These are phyloP conservation scores for Elongisporangium prolatum DNA, from an alignment of 352 stramenopile species.

Conservation along the genomic window DNA sequence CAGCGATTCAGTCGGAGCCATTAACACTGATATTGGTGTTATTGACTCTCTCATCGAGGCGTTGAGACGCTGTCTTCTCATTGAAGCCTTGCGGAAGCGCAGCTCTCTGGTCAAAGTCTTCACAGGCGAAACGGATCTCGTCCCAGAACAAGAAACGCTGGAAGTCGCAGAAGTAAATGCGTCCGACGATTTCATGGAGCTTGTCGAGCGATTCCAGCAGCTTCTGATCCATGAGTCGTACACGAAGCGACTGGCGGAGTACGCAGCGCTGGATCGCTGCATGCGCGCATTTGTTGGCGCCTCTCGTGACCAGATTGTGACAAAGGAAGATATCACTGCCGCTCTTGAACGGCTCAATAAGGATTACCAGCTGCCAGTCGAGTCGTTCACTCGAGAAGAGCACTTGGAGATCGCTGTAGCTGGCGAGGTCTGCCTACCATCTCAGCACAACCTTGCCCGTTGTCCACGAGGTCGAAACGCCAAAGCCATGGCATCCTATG, in stretches of 20 bases:
- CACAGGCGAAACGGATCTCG: conserved; percentile 25
- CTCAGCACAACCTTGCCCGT: conserved; percentile 22
- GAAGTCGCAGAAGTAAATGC: conserved; percentile 41
- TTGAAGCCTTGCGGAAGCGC: conserved; percentile 46
- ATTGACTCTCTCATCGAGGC: conserved; percentile 42
- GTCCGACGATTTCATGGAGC: conserved; percentile 37
- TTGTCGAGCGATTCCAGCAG: conserved; percentile 47
- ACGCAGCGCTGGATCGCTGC: conserved; percentile 40
- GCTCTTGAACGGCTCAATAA: conserved; percentile 17
- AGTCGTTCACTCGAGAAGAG: conserved; percentile 43
- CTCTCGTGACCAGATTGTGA: conserved; percentile 30
- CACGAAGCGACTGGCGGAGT: conserved; percentile 33
- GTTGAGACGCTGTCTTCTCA: conserved; percentile 35
- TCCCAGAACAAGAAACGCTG: conserved; percentile 19
- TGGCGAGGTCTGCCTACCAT: conserved; percentile 31
- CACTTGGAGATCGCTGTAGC: conserved; percentile 20
- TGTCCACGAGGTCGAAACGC: conserved; percentile 33
- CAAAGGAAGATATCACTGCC: conserved; percentile 46
- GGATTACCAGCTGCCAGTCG: conserved; percentile 24
- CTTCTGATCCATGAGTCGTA: conserved; percentile 48
- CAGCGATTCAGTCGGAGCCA: conserved; percentile 6
- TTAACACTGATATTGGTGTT: conserved; percentile 33
- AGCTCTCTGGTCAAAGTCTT: conserved; percentile 54
- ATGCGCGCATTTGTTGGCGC: conserved; percentile 33
- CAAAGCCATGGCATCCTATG: conserved; percentile 43